Conservation (phyloP, 495 filamentous ascomycete genomes). For the Annulohypoxylon stygium region DNA sequence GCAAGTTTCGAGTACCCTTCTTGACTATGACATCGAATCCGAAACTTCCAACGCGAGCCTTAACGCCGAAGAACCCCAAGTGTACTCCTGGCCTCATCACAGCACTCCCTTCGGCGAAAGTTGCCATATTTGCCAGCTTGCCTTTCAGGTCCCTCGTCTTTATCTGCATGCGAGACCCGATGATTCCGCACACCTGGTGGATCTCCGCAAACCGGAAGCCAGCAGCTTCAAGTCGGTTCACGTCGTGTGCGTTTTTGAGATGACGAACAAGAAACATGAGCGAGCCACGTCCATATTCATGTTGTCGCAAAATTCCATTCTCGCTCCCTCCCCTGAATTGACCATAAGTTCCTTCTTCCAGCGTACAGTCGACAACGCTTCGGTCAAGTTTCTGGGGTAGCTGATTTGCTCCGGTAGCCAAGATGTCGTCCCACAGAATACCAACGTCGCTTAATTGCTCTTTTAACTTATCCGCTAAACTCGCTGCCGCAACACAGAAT, state of each 20-base stretch:
- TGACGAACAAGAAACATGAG: constrained; percentile 84
- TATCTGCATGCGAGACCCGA: constrained; percentile 80
- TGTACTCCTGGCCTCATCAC: constrained; percentile 77
- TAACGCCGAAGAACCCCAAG: constrained; percentile 79
- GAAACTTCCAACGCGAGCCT: constrained; percentile 70
- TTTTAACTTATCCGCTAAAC: constrained; percentile 75
- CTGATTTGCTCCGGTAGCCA: constrained; percentile 67
- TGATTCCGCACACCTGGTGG: constrained; percentile 73
- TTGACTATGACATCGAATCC: constrained; percentile 83
- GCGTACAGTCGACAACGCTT: constrained; percentile 15
- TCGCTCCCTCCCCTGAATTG: constrained; percentile 25
- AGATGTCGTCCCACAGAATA: constrained; percentile 81
- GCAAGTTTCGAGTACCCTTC: constrained; percentile 70
- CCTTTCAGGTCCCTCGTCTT: constrained; percentile 64
- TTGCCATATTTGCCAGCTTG: constrained; percentile 72
- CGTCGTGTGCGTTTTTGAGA: constrained; percentile 66
- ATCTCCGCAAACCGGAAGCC: constrained; percentile 82
- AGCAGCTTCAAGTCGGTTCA: constrained; percentile 71
- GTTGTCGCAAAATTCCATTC: constrained; percentile 31
- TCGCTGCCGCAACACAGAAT: constrained; percentile 83
- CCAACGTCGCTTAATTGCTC: constrained; percentile 74
- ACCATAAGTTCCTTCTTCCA: constrained; percentile 30
- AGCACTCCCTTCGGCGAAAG: constrained; percentile 64
- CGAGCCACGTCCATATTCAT: constrained; percentile 73
- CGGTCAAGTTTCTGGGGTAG: constrained; percentile 16